Conservation (phyloP, 2,329 filamentous ascomycete genomes). For the Madurella fahalii region DNA sequence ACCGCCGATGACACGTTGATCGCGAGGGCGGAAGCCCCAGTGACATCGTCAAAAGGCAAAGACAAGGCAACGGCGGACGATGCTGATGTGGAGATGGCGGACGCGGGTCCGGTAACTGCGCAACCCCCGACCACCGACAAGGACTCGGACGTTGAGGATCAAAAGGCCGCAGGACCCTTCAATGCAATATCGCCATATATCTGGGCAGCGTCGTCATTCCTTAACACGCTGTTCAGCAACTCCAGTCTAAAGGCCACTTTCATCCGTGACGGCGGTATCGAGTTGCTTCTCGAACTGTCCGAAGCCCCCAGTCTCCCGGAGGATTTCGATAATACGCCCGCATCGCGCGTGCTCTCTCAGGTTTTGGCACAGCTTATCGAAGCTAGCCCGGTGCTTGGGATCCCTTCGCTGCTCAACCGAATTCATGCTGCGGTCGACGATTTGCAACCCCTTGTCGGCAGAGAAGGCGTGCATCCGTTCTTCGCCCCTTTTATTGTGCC, state of each 20-base stretch:
- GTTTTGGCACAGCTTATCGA: slow-evolving; percentile 78
- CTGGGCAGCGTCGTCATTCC: slow-evolving; percentile 70
- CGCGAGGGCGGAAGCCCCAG: slow-evolving; percentile 21
- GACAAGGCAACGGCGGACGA: slow-evolving; percentile 34
- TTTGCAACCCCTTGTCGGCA: slow-evolving; percentile 61
- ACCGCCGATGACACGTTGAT: slow-evolving; percentile 49
- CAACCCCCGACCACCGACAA: neutral
- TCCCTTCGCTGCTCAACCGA: slow-evolving; percentile 76
- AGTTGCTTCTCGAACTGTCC: slow-evolving; percentile 78
- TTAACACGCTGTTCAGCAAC: slow-evolving; percentile 71
- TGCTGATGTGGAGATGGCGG: slow-evolving; percentile 63
- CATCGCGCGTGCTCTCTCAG: slow-evolving; percentile 66
- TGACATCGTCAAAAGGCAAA: slow-evolving; percentile 38
- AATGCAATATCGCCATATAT: slow-evolving; percentile 63
- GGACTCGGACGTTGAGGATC: slow-evolving; percentile 1
- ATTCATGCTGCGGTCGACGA: slow-evolving; percentile 65
- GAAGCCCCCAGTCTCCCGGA: slow-evolving; percentile 76
- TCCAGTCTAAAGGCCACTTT: slow-evolving; percentile 67
- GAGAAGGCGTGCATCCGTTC: slow-evolving; percentile 55
- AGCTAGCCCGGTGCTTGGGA: slow-evolving; percentile 70
- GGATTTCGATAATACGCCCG: slow-evolving; percentile 62
- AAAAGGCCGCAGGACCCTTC: slow-evolving; percentile 20
- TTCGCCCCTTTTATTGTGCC: slow-evolving; percentile 64
- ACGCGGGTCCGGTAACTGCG: slow-evolving; percentile 33
- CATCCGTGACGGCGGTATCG: slow-evolving; percentile 73